Evolutionary conservation across 2,329 filamentous ascomycete species (phyloP).

Genomic region (Neofusicoccum cordaticola): DNA sequence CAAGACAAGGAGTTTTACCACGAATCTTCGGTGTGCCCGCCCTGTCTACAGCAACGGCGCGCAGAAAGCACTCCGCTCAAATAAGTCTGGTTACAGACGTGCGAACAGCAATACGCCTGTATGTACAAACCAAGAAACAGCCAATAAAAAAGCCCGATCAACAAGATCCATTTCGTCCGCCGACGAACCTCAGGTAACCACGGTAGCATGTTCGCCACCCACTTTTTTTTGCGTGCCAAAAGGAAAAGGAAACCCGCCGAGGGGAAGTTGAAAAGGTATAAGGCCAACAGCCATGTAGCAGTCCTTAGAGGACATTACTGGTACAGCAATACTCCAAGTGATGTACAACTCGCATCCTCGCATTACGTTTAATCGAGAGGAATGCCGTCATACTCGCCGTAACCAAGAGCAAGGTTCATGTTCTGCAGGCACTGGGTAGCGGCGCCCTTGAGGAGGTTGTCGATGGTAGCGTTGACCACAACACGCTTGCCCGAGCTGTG

Average conservation of each 20-base stretch:
- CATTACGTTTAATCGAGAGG: constrained; percentile 40
- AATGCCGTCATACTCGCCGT: constrained; percentile 85
- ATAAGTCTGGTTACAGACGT: background rate
- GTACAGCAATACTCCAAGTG: background rate
- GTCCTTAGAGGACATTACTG: background rate
- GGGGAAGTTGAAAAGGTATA: background rate
- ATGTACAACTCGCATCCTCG: background rate
- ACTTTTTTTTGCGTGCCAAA: constrained; percentile 2
- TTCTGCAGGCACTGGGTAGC: constrained; percentile 93
- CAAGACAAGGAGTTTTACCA: background rate
- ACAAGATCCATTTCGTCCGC: background rate
- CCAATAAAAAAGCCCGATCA: background rate
- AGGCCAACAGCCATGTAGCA: background rate
- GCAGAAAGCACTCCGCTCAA: background rate
- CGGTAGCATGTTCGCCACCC: background rate
- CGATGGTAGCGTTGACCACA: constrained; percentile 90
- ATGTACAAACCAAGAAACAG: background rate
- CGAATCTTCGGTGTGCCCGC: background rate
- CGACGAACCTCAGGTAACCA: background rate
- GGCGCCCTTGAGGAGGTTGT: constrained; percentile 90
- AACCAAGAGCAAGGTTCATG: constrained; percentile 89
- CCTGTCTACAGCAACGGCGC: background rate
- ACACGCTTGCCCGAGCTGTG: constrained; percentile 85
- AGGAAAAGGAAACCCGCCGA: background rate
- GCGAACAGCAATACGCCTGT: background rate